Evolutionary conservation across 1,284 basidiomycete species (phyloP).

Genomic region (Ganoderma sp.): DNA sequence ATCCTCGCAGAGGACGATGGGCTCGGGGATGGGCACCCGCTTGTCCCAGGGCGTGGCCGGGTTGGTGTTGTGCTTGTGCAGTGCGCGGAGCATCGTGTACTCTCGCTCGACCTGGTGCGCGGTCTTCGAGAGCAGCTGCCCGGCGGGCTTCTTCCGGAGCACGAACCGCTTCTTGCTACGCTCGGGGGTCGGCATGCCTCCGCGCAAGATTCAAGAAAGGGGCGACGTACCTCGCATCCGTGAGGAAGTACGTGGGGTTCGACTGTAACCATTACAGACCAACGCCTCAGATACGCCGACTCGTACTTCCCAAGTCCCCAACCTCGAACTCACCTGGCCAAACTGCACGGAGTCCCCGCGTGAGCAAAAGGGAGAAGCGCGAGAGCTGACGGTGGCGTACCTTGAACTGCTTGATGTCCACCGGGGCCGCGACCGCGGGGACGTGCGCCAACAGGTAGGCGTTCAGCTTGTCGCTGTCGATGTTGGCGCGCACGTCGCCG

Average conservation of each 20-base stretch:
- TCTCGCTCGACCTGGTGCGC: conserved; percentile 96
- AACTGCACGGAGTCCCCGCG: conserved; percentile 53
- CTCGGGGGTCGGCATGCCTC: conserved; percentile 2
- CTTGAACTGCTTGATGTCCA: conserved; percentile 91
- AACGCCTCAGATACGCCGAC: not conserved
- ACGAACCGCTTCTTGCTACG: conserved; percentile 74
- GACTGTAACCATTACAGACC: conserved; percentile 55
- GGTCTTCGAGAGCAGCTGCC: conserved; percentile 83
- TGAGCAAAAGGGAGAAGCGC: not conserved
- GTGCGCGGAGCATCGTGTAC: conserved; percentile 79
- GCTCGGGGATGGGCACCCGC: conserved; percentile 85
- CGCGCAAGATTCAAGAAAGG: not conserved
- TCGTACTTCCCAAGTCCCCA: not conserved
- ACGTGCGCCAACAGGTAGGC: conserved; percentile 70
- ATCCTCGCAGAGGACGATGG: conserved; percentile 86
- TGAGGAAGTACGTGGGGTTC: conserved; percentile 94
- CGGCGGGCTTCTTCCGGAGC: conserved; percentile 93
- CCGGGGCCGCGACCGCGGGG: conserved; percentile 64
- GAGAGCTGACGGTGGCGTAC: conserved; percentile 50
- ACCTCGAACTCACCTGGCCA: conserved; percentile 64
- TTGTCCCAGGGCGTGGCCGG: conserved; percentile 54
- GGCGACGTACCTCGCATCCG: conserved; percentile 64
- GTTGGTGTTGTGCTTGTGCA: conserved; percentile 74
- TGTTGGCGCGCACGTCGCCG: conserved; percentile 73
- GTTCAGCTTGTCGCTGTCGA: conserved; percentile 72